Conservation (phyloP, 2,329 filamentous ascomycete genomes). For the Graphilbum ipis-grandicollis region DNA sequence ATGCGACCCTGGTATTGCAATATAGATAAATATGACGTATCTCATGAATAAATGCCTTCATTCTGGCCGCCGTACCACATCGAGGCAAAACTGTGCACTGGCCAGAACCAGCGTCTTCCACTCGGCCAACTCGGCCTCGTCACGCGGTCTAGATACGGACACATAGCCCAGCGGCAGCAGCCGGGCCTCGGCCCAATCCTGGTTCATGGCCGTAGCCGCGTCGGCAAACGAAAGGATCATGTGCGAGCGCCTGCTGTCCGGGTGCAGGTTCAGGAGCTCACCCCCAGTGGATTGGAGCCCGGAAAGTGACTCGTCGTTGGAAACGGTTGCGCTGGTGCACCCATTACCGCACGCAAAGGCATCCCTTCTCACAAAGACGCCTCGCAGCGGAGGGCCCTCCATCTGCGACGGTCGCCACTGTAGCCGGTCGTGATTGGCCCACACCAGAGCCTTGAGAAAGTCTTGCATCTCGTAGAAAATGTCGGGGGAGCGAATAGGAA, state of each 20-base stretch:
- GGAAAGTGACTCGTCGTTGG: neutral
- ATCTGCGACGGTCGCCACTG: slow-evolving; percentile 12
- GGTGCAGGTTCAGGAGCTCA: slow-evolving; percentile 21
- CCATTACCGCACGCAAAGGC: too few relatives aligned
- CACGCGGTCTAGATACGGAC: slow-evolving; percentile 21
- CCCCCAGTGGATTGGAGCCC: slow-evolving; percentile 11
- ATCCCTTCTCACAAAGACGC: slow-evolving; percentile 12
- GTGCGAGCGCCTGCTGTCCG: slow-evolving; percentile 22
- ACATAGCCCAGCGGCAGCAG: slow-evolving; percentile 13
- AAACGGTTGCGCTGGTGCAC: neutral
- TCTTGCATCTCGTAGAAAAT: slow-evolving; percentile 6
- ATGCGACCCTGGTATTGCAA: too few relatives aligned
- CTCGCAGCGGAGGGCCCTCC: slow-evolving; percentile 14
- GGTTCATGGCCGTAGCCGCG: slow-evolving; percentile 16
- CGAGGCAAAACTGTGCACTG: slow-evolving; percentile 6
- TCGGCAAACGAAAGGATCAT: slow-evolving; percentile 19
- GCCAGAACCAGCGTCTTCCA: slow-evolving; percentile 14
- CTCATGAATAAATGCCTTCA: too few relatives aligned
- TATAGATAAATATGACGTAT: too few relatives aligned
- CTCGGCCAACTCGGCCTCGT: slow-evolving; percentile 17
- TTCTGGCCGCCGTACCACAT: too few relatives aligned
- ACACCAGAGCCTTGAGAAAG: slow-evolving; percentile 7
- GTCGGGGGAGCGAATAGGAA: too few relatives aligned
- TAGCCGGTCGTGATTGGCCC: slow-evolving; percentile 15
- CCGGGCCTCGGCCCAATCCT: slow-evolving; percentile 22